phyloP scores from a whole-genome alignment of 495 filamentous ascomycete species.

The Hypoxylon crocopeplum region DNA sequence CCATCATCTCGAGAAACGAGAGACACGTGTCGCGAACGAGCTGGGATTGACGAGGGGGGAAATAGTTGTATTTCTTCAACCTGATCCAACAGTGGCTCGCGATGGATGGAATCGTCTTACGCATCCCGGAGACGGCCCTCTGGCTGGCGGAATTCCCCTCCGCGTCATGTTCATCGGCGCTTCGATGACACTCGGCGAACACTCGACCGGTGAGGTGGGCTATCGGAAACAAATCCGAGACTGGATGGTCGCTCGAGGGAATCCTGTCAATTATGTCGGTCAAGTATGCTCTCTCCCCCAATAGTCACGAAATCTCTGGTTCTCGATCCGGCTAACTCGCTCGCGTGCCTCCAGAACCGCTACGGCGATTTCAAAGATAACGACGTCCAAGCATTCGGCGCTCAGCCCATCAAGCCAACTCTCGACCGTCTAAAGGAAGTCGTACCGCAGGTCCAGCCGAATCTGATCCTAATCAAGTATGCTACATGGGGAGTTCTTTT shows the following conservation, averaged over 20 bases:
- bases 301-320: conserved; percentile 1
- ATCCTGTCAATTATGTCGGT: conserved; percentile 44
- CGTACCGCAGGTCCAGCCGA: conserved; percentile 39
- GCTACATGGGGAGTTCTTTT: no score
- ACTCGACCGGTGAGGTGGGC: conserved; percentile 58
- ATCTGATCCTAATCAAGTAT: conserved; percentile 44
- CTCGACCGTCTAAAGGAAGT: conserved; percentile 35
- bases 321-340: conserved; percentile 21
- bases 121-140: conserved; percentile 17
- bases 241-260: conserved; percentile 43
- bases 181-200: conserved; percentile 63
- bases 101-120: conserved; percentile 31
- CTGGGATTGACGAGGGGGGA: neutral
- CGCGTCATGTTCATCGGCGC: conserved; percentile 64
- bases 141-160: conserved; percentile 46
- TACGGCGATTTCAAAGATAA: conserved; percentile 44
- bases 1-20: neutral
- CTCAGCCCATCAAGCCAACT: conserved; percentile 39
- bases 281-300: conserved; percentile 30
- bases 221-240: conserved; percentile 57
- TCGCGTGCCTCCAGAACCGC: conserved; percentile 31
- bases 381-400: conserved; percentile 38
- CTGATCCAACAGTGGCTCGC: conserved; percentile 23
- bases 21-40: neutral
- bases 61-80: conserved; percentile 27